Evolutionary conservation across 345 rosid genomes (phyloP), one percentile per base, ranked within the genome.

Genomic region (Clausena lansium): DNA sequence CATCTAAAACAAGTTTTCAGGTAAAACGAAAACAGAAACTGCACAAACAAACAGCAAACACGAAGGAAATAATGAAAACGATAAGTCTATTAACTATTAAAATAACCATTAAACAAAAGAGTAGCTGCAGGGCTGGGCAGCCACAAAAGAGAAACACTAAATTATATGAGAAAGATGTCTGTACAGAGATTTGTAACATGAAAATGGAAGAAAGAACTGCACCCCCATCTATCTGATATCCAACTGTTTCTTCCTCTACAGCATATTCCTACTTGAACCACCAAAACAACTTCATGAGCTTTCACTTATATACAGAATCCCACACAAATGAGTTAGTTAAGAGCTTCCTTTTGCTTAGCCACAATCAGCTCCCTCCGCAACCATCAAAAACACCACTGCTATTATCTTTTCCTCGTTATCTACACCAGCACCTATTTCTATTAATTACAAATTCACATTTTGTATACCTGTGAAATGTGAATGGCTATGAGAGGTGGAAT

Each of bases 401-500:
- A 28, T 45, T 25, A 65, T 22, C 36, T 25, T 60, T 62, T 41
- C 28, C 24, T 41, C 13, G 54, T 47, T 57, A 36, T 47, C 78
- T 79, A 79, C 76, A 79, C 47, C 58, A 73, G 45, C 63, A 58
- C 77, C 86, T 79, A 75, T 39, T 45, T 36, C 87, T 88, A 87
- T 80, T 79, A 87, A 64, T 86, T 86, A 87, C 92, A 87, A 33
- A 85, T 84, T 78, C 82, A 70, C 81, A 80, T 66, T 35, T 75
- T 61, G 68, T 60, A 62, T 58, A 71, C 79, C 86, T 60, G 73
- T 57, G 72, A 80, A 77, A 14, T 22, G 32, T 15, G 11, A 61
- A 36, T 15, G 65, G 36, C 88, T 92, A 95, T 9, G 99, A 95
- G 67, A 95, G 99, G 81, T 93, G 99, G 87, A 95, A 95, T 7